These are phyloP conservation scores for Pulveroboletus sp. DNA, from an alignment of 768 basidiomycete species.

Conservation along the genomic window DNA sequence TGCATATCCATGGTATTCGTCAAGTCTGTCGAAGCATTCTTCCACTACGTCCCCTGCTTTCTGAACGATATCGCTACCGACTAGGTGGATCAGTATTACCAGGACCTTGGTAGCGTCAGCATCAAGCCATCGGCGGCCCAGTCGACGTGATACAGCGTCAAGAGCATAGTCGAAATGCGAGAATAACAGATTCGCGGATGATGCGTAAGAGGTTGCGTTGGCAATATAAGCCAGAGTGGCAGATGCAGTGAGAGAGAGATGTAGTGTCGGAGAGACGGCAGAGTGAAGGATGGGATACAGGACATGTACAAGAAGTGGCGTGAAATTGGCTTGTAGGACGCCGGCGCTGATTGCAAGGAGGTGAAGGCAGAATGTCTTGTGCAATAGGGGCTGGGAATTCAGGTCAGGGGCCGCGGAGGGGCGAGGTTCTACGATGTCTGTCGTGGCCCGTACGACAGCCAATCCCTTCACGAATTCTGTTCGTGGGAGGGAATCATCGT, in stretches of 20 bases:
- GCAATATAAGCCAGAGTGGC: slow-evolving; percentile 70
- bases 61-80: slow-evolving; percentile 82
- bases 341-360: slow-evolving; percentile 65
- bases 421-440: slow-evolving; percentile 41
- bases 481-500: slow-evolving; percentile 35
- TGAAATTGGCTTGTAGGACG: slow-evolving; percentile 70
- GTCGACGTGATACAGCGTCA: slow-evolving; percentile 80
- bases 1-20: slow-evolving; percentile 93
- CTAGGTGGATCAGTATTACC: slow-evolving; percentile 76
- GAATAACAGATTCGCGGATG: slow-evolving; percentile 79
- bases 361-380: slow-evolving; percentile 66
- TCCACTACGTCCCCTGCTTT: slow-evolving; percentile 93
- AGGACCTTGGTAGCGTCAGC: slow-evolving; percentile 87
- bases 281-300: slow-evolving; percentile 87
- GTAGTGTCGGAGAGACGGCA: slow-evolving; percentile 63
- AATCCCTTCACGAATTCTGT: slow-evolving; percentile 69
- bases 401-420: slow-evolving; percentile 23
- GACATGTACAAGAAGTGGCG: slow-evolving; percentile 65
- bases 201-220: slow-evolving; percentile 79
- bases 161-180: slow-evolving; percentile 97
- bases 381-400: slow-evolving; percentile 57
- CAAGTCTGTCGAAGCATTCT: slow-evolving; percentile 94
- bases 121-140: slow-evolving; percentile 78
- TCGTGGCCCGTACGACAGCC: slow-evolving; percentile 53
- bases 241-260: slow-evolving; percentile 71